Evolutionary conservation across 352 stramenopile species (phyloP).

Genomic region (Globisporangium iwayamae): DNA sequence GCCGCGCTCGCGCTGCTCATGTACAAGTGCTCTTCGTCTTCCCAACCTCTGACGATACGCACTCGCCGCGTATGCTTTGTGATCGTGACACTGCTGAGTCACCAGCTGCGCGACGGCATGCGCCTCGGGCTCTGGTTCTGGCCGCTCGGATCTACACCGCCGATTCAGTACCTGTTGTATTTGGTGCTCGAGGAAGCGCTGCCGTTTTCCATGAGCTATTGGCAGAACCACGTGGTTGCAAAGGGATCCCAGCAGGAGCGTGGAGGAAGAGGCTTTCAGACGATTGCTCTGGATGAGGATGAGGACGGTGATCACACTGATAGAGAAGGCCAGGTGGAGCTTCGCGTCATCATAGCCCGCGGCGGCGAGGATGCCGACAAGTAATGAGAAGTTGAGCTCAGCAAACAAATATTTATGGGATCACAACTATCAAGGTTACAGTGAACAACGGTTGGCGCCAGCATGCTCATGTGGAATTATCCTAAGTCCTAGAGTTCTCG

Average conservation of each 20-base stretch:
- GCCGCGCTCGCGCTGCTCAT: conserved; percentile 37
- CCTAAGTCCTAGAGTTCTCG: background rate
- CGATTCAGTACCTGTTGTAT: conserved; percentile 66
- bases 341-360: conserved; percentile 5
- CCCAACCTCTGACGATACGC: conserved; percentile 15
- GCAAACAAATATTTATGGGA: background rate
- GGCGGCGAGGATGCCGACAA: background rate
- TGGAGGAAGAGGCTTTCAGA: conserved; percentile 2
- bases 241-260: background rate
- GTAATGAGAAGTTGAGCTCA: background rate
- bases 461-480: background rate
- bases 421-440: background rate
- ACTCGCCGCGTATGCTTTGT: conserved; percentile 49
- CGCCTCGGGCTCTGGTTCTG: conserved; percentile 66
- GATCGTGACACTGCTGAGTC: conserved; percentile 49
- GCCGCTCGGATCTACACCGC: conserved; percentile 60
- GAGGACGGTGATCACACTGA: background rate
- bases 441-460: no score
- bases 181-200: conserved; percentile 47
- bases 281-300: background rate
- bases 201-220: conserved; percentile 42
- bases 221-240: conserved; percentile 11
- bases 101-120: conserved; percentile 70
- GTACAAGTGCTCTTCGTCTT: conserved; percentile 31
- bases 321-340: background rate